phyloP scores from a whole-genome alignment of 495 filamentous ascomycete species.

The Penicillium angulare region DNA sequence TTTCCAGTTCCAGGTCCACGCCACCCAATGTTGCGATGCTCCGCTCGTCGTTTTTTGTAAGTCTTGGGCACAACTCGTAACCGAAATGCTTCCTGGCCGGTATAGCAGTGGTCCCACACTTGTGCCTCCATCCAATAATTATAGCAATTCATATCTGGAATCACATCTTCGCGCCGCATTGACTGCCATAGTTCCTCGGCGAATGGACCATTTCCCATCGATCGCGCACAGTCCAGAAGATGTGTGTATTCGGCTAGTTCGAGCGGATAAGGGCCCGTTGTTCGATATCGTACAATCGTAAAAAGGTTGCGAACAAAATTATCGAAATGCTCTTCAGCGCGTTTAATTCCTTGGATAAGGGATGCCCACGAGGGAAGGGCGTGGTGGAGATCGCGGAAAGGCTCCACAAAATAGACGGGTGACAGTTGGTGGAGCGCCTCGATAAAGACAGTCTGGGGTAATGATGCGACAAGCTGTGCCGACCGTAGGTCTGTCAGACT shows the following conservation, averaged over 20 bases:
- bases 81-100: slow-evolving; percentile 35
- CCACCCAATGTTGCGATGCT: slow-evolving; percentile 20
- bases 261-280: slow-evolving; percentile 22
- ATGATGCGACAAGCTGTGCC: slow-evolving; percentile 27
- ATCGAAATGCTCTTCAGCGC: slow-evolving; percentile 32
- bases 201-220: slow-evolving; percentile 42
- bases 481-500: slow-evolving; percentile 33
- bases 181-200: slow-evolving; percentile 53
- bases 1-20: slow-evolving; percentile 31
- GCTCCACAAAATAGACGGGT: slow-evolving; percentile 42
- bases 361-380: slow-evolving; percentile 44
- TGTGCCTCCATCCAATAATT: slow-evolving; percentile 54
- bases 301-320: slow-evolving; percentile 40
- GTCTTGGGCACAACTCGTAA: slow-evolving; percentile 39
- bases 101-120: slow-evolving; percentile 40
- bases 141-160: slow-evolving; percentile 54
- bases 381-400: slow-evolving; percentile 49
- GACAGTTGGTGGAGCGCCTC: slow-evolving; percentile 39
- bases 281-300: slow-evolving; percentile 36
- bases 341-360: slow-evolving; percentile 19
- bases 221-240: slow-evolving; percentile 53
- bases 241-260: slow-evolving; percentile 53
- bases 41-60: slow-evolving; percentile 27
- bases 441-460: slow-evolving; percentile 36
- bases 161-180: slow-evolving; percentile 36